Evolutionary conservation across 306 rosid species (phyloP).

Genomic region (Malus asiatica): DNA sequence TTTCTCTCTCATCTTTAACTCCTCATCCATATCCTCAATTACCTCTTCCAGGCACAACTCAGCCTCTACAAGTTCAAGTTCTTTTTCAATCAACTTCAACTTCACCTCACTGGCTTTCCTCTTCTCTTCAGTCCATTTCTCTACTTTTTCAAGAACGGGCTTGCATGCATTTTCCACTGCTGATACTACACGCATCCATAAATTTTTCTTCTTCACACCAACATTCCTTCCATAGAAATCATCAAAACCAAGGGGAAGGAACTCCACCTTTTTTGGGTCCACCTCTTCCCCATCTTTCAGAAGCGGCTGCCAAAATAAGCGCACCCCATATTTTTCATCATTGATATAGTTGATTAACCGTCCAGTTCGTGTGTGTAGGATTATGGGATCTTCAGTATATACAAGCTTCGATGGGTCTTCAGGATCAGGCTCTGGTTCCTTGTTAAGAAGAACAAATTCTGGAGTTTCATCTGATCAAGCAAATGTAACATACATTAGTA

Average conservation of each 20-base stretch:
- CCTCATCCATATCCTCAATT: slow-evolving; percentile 60
- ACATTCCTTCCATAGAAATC: slow-evolving; percentile 55
- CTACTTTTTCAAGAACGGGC: slow-evolving; percentile 42
- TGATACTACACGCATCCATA: slow-evolving; percentile 32
- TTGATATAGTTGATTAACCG: slow-evolving; percentile 60
- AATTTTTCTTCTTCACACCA: slow-evolving; percentile 12
- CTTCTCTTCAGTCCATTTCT: slow-evolving; percentile 65
- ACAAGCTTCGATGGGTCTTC: slow-evolving; percentile 74
- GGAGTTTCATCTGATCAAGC: slow-evolving; percentile 61
- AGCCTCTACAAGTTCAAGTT: slow-evolving; percentile 70
- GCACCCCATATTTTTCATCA: slow-evolving; percentile 74
- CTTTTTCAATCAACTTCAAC: slow-evolving; percentile 44
- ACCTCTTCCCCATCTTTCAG: slow-evolving; percentile 51
- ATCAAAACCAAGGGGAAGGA: slow-evolving; percentile 78
- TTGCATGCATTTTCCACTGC: slow-evolving; percentile 46
- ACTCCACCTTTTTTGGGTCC: slow-evolving; percentile 58
- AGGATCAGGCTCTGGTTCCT: slow-evolving; percentile 86
- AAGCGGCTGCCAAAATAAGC: slow-evolving; percentile 88
- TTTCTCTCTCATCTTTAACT: slow-evolving; percentile 49
- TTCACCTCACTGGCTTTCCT: slow-evolving; percentile 44
- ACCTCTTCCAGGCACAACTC: slow-evolving; percentile 62
- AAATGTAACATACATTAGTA: slow-evolving; percentile 11
- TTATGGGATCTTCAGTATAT: slow-evolving; percentile 65
- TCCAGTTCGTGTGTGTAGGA: slow-evolving; percentile 85
- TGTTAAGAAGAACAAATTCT: slow-evolving; percentile 72